Base-by-base conservation (phyloP, 805 yeast species). In the Trichomonascus vanleenenianus region DNA sequence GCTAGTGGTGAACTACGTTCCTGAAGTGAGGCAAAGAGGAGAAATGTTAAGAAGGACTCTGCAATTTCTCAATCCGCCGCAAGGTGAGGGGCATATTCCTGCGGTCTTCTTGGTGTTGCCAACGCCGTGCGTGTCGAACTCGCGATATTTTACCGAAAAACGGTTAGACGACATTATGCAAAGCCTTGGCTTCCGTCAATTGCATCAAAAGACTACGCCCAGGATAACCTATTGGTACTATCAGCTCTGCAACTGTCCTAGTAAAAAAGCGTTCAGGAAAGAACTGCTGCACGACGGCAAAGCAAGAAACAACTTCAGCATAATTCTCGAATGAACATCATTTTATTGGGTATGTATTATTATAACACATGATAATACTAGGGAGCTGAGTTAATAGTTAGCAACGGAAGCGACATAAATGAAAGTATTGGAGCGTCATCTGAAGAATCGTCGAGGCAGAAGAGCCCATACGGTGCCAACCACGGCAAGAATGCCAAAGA, bases 1-100 rank as follows among this genome's bases (percentile, higher is more conserved):
- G 0, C 62, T 91, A 45, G 98, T 91, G 33, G 67, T 91, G 11
- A 91, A 91, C 59, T 91, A 85, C 64, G 96, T 91, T 1, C 85
- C 96, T 0, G 76, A 77, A 1, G 78, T 89, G 0, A 56, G 55
- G 7, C 74, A 66, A 11, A 66, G 98, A 44, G 97, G 97, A 2
- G 75, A 73, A 3, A 91, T 91, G 97, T 66, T 88, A 51, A 56
- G 58, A 31, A 60, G 83, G 45, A 74, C 86, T 8, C 65, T 76
- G 3, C 46, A 66, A 22, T 89, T 85, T 56, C 65, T 89, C 57
- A 35, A 30, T 14, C 18, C 43, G 11, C 6, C n/a, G 5, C 35
- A 25, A 11, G 20, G 31, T 2, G 19, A 46, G 6, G 32, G 25
- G 0, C 32, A 49, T 1, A 48, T 61, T 2, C 68, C 76, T 3